A percentile compares a stretch with the other conserved stretches of the same genome.
phyloP scores from a whole-genome alignment of 148 eudicot species.

The Vaccinium macrocarpon region DNA sequence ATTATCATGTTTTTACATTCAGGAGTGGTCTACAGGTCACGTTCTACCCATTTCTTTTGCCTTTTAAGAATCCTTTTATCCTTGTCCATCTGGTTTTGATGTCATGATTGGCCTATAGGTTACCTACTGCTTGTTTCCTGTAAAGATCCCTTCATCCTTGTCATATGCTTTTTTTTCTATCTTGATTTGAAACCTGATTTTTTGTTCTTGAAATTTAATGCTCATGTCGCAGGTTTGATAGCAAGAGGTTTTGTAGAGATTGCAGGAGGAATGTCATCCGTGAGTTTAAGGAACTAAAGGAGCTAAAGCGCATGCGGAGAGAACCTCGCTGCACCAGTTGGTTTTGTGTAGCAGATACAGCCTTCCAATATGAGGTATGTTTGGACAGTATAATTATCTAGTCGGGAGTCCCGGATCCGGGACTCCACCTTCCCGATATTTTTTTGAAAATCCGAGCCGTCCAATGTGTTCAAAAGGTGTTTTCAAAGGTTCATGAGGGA shows the following conservation, averaged over 20 bases:
- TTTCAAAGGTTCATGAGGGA: too few species aligned
- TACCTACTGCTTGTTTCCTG: not conserved
- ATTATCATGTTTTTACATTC: not conserved
- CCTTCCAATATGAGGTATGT: conserved; percentile 88
- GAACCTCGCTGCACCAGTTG: conserved; percentile 86
- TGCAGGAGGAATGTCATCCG: conserved; percentile 97
- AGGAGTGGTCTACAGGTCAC: not conserved
- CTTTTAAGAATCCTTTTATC: not conserved
- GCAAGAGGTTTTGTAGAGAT: conserved; percentile 96
- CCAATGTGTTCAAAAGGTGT: too few species aligned
- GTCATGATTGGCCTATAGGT: not conserved
- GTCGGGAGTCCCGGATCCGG: too few species aligned
- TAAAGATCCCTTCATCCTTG: not conserved
- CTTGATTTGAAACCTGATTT: not conserved
- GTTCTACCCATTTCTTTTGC: not conserved
- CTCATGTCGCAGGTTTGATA: conserved; percentile 73
- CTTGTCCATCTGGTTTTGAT: conserved; percentile 6
- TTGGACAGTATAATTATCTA: not conserved
- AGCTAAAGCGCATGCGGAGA: conserved; percentile 78
- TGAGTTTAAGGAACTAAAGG: conserved; percentile 92
- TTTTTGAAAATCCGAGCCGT: too few species aligned
- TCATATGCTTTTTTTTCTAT: not conserved
- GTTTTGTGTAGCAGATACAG: conserved; percentile 94
- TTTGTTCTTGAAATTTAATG: conserved; percentile 5
- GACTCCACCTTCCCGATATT: too few species aligned